phyloP scores from a whole-genome alignment of 2,329 filamentous ascomycete species.

The Coniochaeta sp. region DNA sequence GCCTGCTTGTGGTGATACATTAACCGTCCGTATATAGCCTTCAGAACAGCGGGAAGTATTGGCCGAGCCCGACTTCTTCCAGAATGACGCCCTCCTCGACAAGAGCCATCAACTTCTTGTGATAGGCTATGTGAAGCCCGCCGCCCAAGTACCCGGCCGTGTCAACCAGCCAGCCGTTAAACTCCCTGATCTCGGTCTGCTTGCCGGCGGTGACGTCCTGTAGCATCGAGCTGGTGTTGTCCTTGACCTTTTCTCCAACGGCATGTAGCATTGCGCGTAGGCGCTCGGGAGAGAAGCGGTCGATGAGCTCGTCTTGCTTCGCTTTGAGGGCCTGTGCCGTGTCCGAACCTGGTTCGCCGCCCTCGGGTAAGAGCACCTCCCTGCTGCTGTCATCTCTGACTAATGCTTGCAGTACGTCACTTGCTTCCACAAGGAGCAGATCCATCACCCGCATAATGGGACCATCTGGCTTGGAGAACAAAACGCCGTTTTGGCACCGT shows the following conservation, averaged over 20 bases:
- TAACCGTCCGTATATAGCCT: neutral
- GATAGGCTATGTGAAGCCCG: conserved; percentile 10
- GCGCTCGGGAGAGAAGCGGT: conserved; percentile 34
- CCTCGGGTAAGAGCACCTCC: conserved; percentile 25
- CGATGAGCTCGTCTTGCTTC: conserved; percentile 13
- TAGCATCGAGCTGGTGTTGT: conserved; percentile 56
- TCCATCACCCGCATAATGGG: conserved; percentile 56
- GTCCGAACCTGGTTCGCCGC: neutral
- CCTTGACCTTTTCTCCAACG: conserved; percentile 38
- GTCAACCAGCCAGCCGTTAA: conserved; percentile 49
- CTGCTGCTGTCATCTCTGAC: conserved; percentile 49
- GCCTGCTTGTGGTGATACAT: neutral
- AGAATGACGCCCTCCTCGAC: conserved; percentile 13
- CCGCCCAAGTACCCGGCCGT: conserved; percentile 15
- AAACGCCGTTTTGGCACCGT: conserved; percentile 67
- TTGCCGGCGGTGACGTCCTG: conserved; percentile 48
- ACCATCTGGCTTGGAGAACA: conserved; percentile 52
- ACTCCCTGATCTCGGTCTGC: conserved; percentile 48
- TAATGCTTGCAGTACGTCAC: conserved; percentile 61
- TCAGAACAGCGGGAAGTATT: conserved; percentile 8
- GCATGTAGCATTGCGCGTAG: conserved; percentile 39
- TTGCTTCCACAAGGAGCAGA: conserved; percentile 66
- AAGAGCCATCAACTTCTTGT: conserved; percentile 15
- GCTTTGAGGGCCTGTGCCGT: neutral
- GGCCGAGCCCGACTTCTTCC: conserved; percentile 8